A percentile compares a stretch with the other conserved stretches of the same genome.
Conservation (phyloP, 305 asterid genomes). For the Caryopteris hybrid region DNA sequence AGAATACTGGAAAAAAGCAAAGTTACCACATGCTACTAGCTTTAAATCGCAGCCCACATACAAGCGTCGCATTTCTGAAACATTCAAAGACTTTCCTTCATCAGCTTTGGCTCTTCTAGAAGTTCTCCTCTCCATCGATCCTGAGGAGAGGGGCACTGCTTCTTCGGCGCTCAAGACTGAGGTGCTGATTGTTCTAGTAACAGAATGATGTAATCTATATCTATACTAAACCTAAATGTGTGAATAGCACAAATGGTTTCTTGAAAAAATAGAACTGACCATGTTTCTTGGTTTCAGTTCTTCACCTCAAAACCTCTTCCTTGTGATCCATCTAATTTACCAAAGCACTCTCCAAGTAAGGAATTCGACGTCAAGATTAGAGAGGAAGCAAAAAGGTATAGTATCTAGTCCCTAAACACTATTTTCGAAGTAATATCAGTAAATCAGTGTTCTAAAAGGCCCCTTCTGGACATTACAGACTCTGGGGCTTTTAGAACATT, state of each 20-base stretch:
- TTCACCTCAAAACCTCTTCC: slow-evolving; percentile 69
- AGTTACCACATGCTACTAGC: slow-evolving; percentile 66
- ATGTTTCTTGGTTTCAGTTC: slow-evolving; percentile 45
- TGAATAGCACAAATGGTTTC: not conserved
- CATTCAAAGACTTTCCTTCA: slow-evolving; percentile 67
- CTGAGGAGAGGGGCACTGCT: slow-evolving; percentile 65
- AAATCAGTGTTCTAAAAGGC: not conserved
- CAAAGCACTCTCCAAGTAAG: slow-evolving; percentile 74
- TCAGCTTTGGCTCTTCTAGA: slow-evolving; percentile 71
- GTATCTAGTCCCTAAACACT: not conserved
- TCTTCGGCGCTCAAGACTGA: slow-evolving; percentile 59
- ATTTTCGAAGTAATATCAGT: not conserved
- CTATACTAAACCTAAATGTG: not conserved
- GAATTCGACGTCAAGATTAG: slow-evolving; percentile 58
- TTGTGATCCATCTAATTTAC: slow-evolving; percentile 64
- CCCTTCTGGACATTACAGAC: too few relatives aligned
- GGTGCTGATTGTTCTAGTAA: slow-evolving; percentile 29
- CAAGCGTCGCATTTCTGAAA: slow-evolving; percentile 53
- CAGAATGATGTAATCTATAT: not conserved
- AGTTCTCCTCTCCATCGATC: slow-evolving; percentile 69
- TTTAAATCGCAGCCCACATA: slow-evolving; percentile 58
- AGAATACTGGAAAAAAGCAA: slow-evolving; percentile 64
- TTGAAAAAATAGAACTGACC: not conserved
- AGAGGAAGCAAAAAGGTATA: slow-evolving; percentile 64
- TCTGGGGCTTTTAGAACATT: too few relatives aligned